phyloP scores from a whole-genome alignment of 208 protist genomes.

The Lotmaria passim region DNA sequence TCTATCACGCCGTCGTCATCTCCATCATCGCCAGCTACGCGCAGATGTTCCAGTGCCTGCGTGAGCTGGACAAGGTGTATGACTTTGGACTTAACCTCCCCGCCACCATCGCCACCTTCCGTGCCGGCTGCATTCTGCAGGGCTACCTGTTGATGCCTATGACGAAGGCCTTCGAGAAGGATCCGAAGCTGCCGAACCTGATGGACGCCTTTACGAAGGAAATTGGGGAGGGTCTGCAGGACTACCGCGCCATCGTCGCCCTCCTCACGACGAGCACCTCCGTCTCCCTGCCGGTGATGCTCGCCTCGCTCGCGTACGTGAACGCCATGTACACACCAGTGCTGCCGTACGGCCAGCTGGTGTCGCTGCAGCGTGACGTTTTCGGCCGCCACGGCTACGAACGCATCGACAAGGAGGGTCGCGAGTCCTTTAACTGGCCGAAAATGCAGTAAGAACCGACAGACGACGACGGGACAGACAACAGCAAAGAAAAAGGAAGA shows the following conservation, averaged over 20 bases:
- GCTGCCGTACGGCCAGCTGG: slow-evolving; percentile 86
- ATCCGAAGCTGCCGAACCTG: slow-evolving; percentile 87
- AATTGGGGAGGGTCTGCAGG: slow-evolving; percentile 64
- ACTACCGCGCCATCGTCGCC: slow-evolving; percentile 72
- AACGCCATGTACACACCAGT: slow-evolving; percentile 86
- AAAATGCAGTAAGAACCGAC: slow-evolving; percentile 71
- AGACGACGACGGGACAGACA: not conserved
- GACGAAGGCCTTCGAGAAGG: slow-evolving; percentile 88
- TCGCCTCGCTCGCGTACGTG: slow-evolving; percentile 79
- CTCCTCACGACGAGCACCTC: slow-evolving; percentile 55
- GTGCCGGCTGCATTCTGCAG: slow-evolving; percentile 91
- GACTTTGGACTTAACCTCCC: slow-evolving; percentile 88
- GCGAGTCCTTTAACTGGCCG: slow-evolving; percentile 82
- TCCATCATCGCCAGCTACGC: slow-evolving; percentile 90
- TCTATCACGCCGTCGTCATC: slow-evolving; percentile 80
- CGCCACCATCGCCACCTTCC: slow-evolving; percentile 91
- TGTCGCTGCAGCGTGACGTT: slow-evolving; percentile 92
- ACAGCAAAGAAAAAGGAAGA: not conserved
- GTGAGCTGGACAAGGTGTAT: slow-evolving; percentile 90
- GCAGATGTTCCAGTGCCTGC: slow-evolving; percentile 94
- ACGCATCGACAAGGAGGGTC: slow-evolving; percentile 81
- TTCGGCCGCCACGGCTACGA: slow-evolving; percentile 93
- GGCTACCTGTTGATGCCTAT: slow-evolving; percentile 88
- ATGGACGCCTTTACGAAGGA: slow-evolving; percentile 89
- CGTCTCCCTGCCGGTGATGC: slow-evolving; percentile 78